phyloP scores from a whole-genome alignment of 169 alveolate species.

The Ichthyophthirius multifiliis region DNA sequence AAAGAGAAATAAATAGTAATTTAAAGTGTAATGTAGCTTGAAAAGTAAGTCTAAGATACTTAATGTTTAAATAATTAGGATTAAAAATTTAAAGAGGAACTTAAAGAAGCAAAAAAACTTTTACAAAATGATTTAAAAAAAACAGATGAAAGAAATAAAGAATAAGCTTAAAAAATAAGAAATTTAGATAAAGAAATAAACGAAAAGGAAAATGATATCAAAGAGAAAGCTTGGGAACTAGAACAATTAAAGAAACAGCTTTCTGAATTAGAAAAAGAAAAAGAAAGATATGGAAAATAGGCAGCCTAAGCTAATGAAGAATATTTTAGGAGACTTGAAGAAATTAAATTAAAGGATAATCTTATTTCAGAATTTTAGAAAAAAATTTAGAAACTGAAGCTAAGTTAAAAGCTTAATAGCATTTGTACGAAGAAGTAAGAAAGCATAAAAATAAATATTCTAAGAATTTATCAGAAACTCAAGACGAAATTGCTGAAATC shows the following conservation, averaged over 20 bases:
- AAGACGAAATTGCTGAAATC: slow-evolving; percentile 91
- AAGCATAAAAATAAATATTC: slow-evolving; percentile 91
- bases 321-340: slow-evolving; percentile 78
- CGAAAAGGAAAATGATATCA: slow-evolving; percentile 55
- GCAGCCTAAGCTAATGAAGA: slow-evolving; percentile 83
- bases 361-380: slow-evolving; percentile 84
- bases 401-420: slow-evolving; percentile 83
- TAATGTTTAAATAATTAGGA: slow-evolving; percentile 32
- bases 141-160: slow-evolving; percentile 14
- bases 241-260: slow-evolving; percentile 47
- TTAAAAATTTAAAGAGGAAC: slow-evolving; percentile 18
- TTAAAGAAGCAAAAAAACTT: slow-evolving; percentile 23
- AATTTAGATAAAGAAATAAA: slow-evolving; percentile 46
- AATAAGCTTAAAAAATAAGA: slow-evolving; percentile 21
- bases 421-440: slow-evolving; percentile 91
- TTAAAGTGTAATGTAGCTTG: slow-evolving; percentile 24
- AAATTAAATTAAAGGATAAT: slow-evolving; percentile 83
- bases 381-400: slow-evolving; percentile 84
- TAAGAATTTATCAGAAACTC: slow-evolving; percentile 87
- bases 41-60: slow-evolving; percentile 32
- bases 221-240: slow-evolving; percentile 54
- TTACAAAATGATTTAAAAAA: slow-evolving; percentile 13
- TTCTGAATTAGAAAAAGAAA: slow-evolving; percentile 67
- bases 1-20: slow-evolving; percentile 25
- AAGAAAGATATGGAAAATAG: slow-evolving; percentile 84